phyloP scores from a whole-genome alignment of 106 monocot genomes.

The Dendrobium nobile region DNA sequence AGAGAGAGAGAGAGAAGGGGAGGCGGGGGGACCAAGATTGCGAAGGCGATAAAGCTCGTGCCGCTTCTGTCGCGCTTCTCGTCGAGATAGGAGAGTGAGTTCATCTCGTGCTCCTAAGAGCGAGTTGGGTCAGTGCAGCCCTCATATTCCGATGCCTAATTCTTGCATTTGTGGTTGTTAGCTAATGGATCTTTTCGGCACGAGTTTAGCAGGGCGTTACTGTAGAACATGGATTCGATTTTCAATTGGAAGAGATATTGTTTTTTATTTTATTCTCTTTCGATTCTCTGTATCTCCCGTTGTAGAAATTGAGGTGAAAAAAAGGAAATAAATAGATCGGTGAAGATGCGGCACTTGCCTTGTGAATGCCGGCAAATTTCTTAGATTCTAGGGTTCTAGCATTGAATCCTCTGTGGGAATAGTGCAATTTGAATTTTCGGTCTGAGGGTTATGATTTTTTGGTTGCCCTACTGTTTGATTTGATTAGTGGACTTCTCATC shows the following conservation, averaged over 20 bases:
- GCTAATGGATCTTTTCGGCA: background rate
- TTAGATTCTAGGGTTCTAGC: background rate
- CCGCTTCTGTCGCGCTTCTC: background rate
- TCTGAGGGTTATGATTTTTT: background rate
- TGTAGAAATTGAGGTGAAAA: background rate
- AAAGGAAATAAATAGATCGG: slow-evolving; percentile 3
- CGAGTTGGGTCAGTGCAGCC: background rate
- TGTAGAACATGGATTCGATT: background rate
- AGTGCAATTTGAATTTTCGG: background rate
- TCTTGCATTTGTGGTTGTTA: background rate
- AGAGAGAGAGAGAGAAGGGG: background rate
- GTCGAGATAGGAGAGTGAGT: background rate
- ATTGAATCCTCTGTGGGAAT: background rate
- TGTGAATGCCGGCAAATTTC: background rate
- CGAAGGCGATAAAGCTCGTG: slow-evolving; percentile 5
- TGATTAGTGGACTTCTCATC: background rate
- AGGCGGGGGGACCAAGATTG: background rate
- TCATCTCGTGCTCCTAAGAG: background rate
- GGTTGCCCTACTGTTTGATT: background rate
- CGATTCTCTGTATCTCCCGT: background rate
- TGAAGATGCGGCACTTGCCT: background rate
- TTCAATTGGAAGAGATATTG: background rate
- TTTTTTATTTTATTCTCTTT: background rate
- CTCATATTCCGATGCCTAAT: background rate
- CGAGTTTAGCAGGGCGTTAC: background rate